Percentiles rank a stretch among this genome's conserved stretches.
Conservation (phyloP, 2,329 filamentous ascomycete genomes). For the Myriangium duriaei region DNA sequence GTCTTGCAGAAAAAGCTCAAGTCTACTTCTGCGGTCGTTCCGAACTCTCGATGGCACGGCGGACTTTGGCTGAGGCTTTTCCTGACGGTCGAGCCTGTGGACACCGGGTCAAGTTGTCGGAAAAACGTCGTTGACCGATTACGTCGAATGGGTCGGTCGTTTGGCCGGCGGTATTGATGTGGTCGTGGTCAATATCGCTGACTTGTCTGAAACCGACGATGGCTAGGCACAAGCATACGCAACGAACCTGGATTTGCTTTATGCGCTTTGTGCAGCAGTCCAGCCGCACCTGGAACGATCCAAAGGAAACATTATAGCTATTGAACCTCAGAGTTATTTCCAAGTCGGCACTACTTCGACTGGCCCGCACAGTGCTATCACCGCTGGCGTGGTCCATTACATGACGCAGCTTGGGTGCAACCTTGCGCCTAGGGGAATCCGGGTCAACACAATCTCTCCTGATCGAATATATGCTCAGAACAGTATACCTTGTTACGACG, state of each 20-base stretch:
- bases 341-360: constrained; percentile 27
- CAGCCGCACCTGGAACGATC: constrained; percentile 23
- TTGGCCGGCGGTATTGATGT: too few species aligned
- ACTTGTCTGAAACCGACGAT: constrained; percentile 17
- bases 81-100: constrained; percentile 13
- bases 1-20: constrained; percentile 19
- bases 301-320: constrained; percentile 25
- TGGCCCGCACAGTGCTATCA: constrained; percentile 26
- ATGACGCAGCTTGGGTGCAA: constrained; percentile 24
- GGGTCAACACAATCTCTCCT: constrained; percentile 25
- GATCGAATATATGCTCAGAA: too few species aligned
- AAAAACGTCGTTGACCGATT: constrained; percentile 12
- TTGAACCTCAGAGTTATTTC: constrained; percentile 25
- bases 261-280: constrained; percentile 20
- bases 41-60: constrained; percentile 13
- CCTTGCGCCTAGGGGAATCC: constrained; percentile 23
- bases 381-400: constrained; percentile 27
- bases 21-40: constrained; percentile 23
- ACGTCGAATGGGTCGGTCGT: too few species aligned
- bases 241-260: constrained; percentile 25
- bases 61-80: constrained; percentile 16
- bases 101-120: constrained; percentile 17
- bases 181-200: constrained; percentile 21
- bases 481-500: too few species aligned
- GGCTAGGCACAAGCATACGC: constrained; percentile 20